A percentile compares a stretch with the other conserved stretches of the same genome.
Conservation (phyloP, 2,329 filamentous ascomycete genomes). For the Tolypocladium sp. region DNA sequence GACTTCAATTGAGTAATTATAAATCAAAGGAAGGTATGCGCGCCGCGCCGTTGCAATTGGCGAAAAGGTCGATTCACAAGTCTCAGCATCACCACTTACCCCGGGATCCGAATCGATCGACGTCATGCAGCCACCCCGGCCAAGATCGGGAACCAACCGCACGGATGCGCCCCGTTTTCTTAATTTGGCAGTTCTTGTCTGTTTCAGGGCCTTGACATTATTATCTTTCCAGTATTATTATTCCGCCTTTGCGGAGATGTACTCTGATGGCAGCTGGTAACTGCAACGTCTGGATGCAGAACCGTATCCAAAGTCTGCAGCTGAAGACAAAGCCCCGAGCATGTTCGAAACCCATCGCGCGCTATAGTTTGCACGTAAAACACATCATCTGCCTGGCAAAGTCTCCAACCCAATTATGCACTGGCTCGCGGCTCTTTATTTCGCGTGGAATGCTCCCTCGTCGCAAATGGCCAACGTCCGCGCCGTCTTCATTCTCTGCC, state of each 20-base stretch:
- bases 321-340: no score
- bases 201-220: not conserved
- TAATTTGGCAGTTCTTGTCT: not conserved
- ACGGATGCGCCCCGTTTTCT: not conserved
- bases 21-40: not conserved
- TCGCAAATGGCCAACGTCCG: constrained; percentile 12
- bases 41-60: not conserved
- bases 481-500: constrained; percentile 14
- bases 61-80: not conserved
- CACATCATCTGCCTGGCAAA: not conserved
- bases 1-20: not conserved
- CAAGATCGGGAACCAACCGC: not conserved
- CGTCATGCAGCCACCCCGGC: not conserved
- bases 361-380: no score
- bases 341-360: no score
- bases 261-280: no score
- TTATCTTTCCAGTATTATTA: no score
- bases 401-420: not conserved
- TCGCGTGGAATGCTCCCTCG: constrained; percentile 7
- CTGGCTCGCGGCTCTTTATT: not conserved
- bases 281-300: no score
- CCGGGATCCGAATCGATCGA: not conserved
- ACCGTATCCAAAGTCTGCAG: no score
- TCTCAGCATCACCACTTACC: not conserved
- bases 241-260: no score